Percentiles rank a stretch among this genome's conserved stretches.
Evolutionary conservation across 345 rosid genomes (phyloP).

Genomic region (Cardamine resedifolia): DNA sequence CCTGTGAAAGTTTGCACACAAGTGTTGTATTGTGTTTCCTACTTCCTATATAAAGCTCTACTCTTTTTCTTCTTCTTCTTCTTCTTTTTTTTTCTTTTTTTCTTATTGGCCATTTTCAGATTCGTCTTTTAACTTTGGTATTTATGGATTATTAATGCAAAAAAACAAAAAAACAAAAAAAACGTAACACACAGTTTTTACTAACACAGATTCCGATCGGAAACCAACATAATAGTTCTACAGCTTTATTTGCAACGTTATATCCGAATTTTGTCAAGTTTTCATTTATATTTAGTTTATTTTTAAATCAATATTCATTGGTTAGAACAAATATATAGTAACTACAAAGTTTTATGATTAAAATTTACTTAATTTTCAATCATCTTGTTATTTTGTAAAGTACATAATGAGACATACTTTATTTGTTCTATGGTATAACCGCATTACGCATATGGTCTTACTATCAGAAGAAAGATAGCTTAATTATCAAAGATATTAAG

Average conservation of each 20-base stretch:
- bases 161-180: background rate
- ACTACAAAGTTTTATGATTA: too few relatives aligned
- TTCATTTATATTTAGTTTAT: background rate
- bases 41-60: background rate
- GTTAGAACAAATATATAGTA: too few relatives aligned
- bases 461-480: background rate
- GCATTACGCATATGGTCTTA: background rate
- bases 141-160: background rate
- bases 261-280: background rate
- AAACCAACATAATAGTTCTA: background rate
- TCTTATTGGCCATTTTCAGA: background rate
- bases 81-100: background rate
- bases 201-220: background rate
- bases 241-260: background rate
- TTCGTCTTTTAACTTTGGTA: conserved; percentile 11
- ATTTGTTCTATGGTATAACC: background rate
- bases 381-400: background rate
- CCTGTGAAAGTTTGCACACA: conserved; percentile 31
- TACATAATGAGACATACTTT: background rate
- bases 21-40: conserved; percentile 15
- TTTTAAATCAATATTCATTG: too few relatives aligned
- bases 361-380: background rate
- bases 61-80: background rate
- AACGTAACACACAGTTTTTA: background rate
- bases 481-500: background rate